phyloP scores from a whole-genome alignment of 768 basidiomycete genomes.

The Filobasidium floriforme region DNA sequence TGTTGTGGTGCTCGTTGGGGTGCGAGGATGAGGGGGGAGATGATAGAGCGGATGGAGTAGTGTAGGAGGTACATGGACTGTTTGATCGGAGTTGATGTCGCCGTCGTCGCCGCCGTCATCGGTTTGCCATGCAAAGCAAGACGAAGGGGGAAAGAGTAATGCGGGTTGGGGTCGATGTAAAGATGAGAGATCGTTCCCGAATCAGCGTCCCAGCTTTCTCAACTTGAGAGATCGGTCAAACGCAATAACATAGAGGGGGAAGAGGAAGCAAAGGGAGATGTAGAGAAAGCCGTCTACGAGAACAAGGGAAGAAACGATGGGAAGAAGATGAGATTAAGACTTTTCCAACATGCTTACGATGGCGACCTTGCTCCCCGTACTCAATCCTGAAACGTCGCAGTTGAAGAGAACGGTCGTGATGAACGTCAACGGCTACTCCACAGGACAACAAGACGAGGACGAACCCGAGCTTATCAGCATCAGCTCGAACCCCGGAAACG shows the following conservation, averaged over 20 bases:
- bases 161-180: background rate
- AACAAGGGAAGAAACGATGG: no score
- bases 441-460: no score
- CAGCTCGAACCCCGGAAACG: background rate
- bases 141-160: no score
- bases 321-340: no score
- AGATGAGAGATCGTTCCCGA: background rate
- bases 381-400: background rate
- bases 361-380: constrained; percentile 2
- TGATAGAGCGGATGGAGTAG: constrained; percentile 72
- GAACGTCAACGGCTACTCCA: constrained; percentile 35
- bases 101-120: no score
- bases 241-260: background rate
- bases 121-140: no score
- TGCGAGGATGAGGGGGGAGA: constrained; percentile 73
- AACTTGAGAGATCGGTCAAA: no score
- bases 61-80: constrained; percentile 59
- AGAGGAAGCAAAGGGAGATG: no score
- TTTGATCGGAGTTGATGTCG: no score
- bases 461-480: no score
- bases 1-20: constrained; percentile 65
- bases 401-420: constrained; percentile 25
- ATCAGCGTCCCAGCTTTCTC: background rate
- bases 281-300: no score
- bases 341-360: constrained; percentile 9